Evolutionary conservation across 1,139 yeast species (phyloP), one percentile per base, ranked within the genome.

Genomic region (Geotrichum fermentans): DNA sequence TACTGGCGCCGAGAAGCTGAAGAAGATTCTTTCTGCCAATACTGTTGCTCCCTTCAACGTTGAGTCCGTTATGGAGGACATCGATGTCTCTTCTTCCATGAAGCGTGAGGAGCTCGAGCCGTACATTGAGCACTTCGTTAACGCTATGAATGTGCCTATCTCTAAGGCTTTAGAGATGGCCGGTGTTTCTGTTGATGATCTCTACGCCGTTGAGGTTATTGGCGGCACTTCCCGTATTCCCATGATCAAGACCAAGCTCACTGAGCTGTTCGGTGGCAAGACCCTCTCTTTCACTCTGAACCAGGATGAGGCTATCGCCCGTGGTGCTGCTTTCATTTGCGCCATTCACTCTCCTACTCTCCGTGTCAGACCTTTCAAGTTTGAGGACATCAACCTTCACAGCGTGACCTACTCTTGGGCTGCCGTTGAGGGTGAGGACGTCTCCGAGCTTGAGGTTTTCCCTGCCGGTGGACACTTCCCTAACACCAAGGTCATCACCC

Each of bases 161-260:
- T 86, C 85, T 68, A 69, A 73, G 52, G 98, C 97, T 55, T 77
- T 94, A 67, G 77, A 78, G 64, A 82, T 79, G 67, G 95, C 98
- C 53, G 83, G 84, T 51, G 67, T 92, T 57, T 66, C 80, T 43
- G 73, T 75, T 55, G 84, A 73, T 22, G 95, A 90, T 53, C 73
- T 92, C 57, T 97, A 90, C 72, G 80, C 89, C 52, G 82, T 92
- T 61, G 99, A 92, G 75, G 82, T 92, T 56, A 84, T 92, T 66
- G 99, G 99, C 74, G 99, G 99, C 61, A 86, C 95, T 69, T 86
- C 97, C 61, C 89, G 99, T 79, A 95, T 92, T 60, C 99, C 99
- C 67, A 74, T 86, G 52, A 77, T 92, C 69, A 92, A 92, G 79
- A 78, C 82, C 61, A 83, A 79, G 68, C 77, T 92, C 62, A 63